A percentile compares a stretch with the other conserved stretches of the same genome.
Evolutionary conservation across 1,284 basidiomycete species (phyloP).

Genomic region (Irpex sp.): DNA sequence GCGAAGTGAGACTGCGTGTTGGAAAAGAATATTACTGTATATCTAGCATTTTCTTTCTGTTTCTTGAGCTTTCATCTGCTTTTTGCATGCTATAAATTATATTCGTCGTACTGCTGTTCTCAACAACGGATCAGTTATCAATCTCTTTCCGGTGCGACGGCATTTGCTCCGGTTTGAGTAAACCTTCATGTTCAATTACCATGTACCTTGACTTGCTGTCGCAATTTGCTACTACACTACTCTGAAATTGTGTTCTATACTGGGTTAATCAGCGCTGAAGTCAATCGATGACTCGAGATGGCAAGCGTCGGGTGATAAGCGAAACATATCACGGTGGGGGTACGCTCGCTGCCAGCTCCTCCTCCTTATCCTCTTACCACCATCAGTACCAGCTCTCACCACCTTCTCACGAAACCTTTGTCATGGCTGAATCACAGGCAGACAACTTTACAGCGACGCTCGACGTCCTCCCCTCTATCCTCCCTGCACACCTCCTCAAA

Average conservation of each 20-base stretch:
- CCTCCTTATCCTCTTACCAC: not conserved
- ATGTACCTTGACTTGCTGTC: no score
- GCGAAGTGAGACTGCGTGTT: not conserved
- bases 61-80: not conserved
- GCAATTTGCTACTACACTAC: no score
- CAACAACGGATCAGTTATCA: not conserved
- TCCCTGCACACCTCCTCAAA: conserved; percentile 42
- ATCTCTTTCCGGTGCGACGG: not conserved
- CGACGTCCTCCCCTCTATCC: conserved; percentile 29
- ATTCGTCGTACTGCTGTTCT: not conserved
- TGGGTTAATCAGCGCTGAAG: not conserved
- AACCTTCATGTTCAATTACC: not conserved
- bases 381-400: not conserved
- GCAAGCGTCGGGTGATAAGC: not conserved
- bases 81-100: not conserved
- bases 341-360: not conserved
- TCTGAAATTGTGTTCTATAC: not conserved
- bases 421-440: not conserved
- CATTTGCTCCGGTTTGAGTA: not conserved
- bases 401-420: not conserved
- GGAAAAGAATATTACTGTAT: not conserved
- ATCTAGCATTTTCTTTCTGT: not conserved
- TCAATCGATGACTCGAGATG: not conserved
- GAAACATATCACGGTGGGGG: not conserved
- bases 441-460: conserved; percentile 33